Evolutionary conservation across 331 rosid genomes (phyloP).

Genomic region (Dryas integrifolia): DNA sequence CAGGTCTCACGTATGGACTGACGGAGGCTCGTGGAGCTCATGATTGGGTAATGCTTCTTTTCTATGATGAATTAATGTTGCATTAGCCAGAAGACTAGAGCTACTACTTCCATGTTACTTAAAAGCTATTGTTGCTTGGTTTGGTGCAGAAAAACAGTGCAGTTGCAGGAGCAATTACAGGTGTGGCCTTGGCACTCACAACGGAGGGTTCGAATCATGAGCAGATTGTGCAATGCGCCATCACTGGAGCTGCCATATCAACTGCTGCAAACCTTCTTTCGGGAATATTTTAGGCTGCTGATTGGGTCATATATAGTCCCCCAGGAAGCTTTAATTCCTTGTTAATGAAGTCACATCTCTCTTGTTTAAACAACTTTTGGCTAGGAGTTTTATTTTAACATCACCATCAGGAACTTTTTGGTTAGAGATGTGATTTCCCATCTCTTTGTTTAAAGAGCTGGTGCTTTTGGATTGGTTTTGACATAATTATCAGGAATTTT

Average conservation of each 20-base stretch:
- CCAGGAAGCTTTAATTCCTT: not conserved
- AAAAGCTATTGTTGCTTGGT: not conserved
- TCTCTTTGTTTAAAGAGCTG: not conserved
- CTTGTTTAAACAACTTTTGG: not conserved
- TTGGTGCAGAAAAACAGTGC: slow-evolving; percentile 82
- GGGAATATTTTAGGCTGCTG: slow-evolving; percentile 48
- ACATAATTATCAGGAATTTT: not conserved
- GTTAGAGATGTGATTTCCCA: not conserved
- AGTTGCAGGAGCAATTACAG: slow-evolving; percentile 78
- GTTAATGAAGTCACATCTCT: not conserved
- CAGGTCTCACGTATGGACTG: slow-evolving; percentile 83
- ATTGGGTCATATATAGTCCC: not conserved
- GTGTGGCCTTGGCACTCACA: slow-evolving; percentile 66
- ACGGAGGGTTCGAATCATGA: slow-evolving; percentile 61
- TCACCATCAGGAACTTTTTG: not conserved
- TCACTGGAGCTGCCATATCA: slow-evolving; percentile 85
- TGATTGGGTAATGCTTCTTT: slow-evolving; percentile 62
- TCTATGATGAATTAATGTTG: not conserved
- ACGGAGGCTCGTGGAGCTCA: slow-evolving; percentile 84
- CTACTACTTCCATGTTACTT: not conserved
- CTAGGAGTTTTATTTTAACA: not conserved
- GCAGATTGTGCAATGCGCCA: slow-evolving; percentile 77
- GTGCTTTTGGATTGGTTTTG: not conserved
- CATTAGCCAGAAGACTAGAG: not conserved
- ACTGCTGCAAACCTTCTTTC: slow-evolving; percentile 80